Evolutionary conservation across 2,329 filamentous ascomycete genomes (phyloP), one percentile per base, ranked within the genome.

Genomic region (Sordariomycetes sp.): DNA sequence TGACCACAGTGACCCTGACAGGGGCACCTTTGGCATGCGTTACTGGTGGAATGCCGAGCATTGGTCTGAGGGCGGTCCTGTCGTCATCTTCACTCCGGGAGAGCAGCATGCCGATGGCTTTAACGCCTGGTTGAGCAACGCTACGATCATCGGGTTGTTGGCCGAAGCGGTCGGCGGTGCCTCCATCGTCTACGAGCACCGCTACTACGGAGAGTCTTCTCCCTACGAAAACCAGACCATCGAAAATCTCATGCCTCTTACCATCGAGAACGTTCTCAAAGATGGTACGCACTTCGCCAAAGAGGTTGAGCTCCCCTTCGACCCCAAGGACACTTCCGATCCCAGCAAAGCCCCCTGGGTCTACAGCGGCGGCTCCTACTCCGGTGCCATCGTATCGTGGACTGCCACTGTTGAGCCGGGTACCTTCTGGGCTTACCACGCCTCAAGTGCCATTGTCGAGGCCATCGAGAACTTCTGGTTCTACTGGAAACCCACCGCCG

Each of bases 21-120:
- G 72, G 10, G 79, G 58, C 21, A 73, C 62, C 3, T 92, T 87
- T 54, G 56, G 71, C 25, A 64, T 86, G 33, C 72, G 84, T 8
- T 93, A 88, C 61, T 92, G 79, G 77, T 86, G 86, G 47, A 84
- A 88, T 50, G 74, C 77, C 5, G 70, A 70, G 25, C 71, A 81
- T 60, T 92, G 88, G 60, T 63, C 70, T 0, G 85, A 85, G 8
- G 85, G 85, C 0, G 84, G 85, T 0, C 80, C 92, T 17, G 79
- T 92, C 40, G 69, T 90, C 8, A 63, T 92, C 8, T 68, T 78
- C 30, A 70, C 70, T 7, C 48, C 61, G 55, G 83, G 83, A 19
- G 85, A 92, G 59, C 78, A 72, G 1, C 60, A 59, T 41, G 79
- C 66, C 6, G 57, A 52, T 9, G 70, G 51, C 18, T 70, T 31